Evolutionary conservation across 2,329 filamentous ascomycete genomes (phyloP).

Genomic region (Arthroderma sp.): DNA sequence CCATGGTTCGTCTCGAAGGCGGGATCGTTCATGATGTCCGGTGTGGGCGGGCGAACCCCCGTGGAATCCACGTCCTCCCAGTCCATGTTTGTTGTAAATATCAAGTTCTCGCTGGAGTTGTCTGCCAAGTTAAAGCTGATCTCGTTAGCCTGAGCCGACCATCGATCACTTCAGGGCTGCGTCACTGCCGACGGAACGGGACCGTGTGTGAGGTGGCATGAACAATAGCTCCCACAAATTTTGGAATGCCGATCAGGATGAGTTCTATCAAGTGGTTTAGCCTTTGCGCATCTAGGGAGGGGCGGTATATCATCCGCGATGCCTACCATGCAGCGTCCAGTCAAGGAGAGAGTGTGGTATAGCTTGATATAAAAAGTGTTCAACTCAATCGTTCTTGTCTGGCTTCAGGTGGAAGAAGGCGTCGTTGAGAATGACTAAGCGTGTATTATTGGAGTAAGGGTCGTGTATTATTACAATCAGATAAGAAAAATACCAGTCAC

Average conservation of each 20-base stretch:
- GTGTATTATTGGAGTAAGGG: neutral
- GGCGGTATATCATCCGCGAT: neutral
- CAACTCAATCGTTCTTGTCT: neutral
- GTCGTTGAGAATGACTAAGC: neutral
- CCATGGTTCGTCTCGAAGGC: slow-evolving; percentile 35
- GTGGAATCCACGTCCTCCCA: neutral
- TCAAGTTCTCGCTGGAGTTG: neutral
- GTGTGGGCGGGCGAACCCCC: slow-evolving; percentile 11
- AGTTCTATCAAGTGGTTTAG: neutral
- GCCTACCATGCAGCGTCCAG: neutral
- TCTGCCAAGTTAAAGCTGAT: neutral
- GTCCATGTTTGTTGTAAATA: neutral
- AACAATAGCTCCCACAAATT: neutral
- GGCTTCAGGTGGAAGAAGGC: neutral
- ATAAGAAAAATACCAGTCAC: neutral
- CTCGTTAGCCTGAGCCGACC: neutral
- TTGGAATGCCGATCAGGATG: neutral
- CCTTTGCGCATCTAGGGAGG: neutral
- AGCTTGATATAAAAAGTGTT: neutral
- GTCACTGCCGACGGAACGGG: neutral
- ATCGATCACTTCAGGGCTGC: neutral
- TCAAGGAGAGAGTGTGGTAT: neutral
- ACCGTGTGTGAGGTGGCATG: slow-evolving; percentile 1
- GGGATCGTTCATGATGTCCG: slow-evolving; percentile 49
- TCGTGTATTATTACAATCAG: neutral